Base-by-base conservation (phyloP, 2,329 filamentous ascomycete species). In the Fusarium sp. region DNA sequence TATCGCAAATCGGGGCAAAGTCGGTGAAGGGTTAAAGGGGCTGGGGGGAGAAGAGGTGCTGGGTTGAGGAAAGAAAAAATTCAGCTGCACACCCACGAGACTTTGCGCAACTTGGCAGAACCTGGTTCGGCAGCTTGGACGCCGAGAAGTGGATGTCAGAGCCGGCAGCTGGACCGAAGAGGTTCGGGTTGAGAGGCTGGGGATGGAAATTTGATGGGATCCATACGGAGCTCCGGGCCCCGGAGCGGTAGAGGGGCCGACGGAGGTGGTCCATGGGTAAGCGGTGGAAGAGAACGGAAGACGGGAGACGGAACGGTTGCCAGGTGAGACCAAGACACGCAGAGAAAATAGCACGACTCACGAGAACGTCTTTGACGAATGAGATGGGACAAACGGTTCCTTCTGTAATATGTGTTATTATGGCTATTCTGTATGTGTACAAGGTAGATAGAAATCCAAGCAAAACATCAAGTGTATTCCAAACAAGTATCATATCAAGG, bases 381-480 rank as follows among this genome's bases (percentile, higher is more conserved):
- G 90, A 92, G 77, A 94, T 93, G 72, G 91, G 91, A 79, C 91
- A 94, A 68, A 94, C 89, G 50, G 92, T 94, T 67, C 92, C 92
- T 85, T 94, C 92, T 94, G 73, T 49, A 71, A 50, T 30, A 28
- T 57, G 50, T 71, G 68, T 70, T 70, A 70, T 62, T 71, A 69
- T 57, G 30, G 26, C 64, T 71, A 70, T 70, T 55, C 55, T 69
- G 58, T 34, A 45, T 45, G 42, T 31, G 38, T 50, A 55, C 42
- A 45, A 45, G 8, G 26, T 45, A 45, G 42, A 45, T 51, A 42
- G 41, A 54, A 65, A 62, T 36, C 34, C 52, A 49, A 63, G 31
- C 33, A 33, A 34, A 51, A 51, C 20, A 30, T 26, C 41, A 42
- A 36, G 42, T 45, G 36, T 30, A 66, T 20, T 34, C 58, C 44